These are phyloP conservation scores for Chlamydomonas reinhardtii DNA, from an alignment of 163 green algal species.

Conservation along the genomic window DNA sequence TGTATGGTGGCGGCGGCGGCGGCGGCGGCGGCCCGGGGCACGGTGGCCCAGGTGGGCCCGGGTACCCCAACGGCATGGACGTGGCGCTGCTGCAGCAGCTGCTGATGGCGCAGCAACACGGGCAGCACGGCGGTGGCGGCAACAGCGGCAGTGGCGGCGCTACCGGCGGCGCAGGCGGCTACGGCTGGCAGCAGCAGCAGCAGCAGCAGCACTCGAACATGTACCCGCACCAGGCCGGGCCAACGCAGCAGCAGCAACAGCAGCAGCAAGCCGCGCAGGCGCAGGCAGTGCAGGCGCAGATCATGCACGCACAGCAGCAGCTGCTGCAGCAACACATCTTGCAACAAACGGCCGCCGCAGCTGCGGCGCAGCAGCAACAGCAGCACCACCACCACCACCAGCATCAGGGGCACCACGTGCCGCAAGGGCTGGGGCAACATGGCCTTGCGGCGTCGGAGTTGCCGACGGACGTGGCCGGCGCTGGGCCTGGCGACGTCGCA, in stretches of 20 bases:
- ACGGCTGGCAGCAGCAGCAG: background rate
- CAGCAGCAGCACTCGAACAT: background rate
- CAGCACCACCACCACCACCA: background rate
- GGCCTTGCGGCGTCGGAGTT: too few relatives aligned
- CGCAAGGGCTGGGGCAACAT: slow-evolving; percentile 14
- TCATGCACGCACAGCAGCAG: slow-evolving; percentile 1
- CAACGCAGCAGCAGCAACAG: background rate
- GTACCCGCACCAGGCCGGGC: too few relatives aligned
- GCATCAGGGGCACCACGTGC: background rate
- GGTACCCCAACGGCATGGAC: background rate
- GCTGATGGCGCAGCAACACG: background rate
- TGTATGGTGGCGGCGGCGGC: background rate
- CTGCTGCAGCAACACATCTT: slow-evolving; percentile 13
- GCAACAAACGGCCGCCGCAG: slow-evolving; percentile 1
- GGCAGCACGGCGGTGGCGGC: background rate
- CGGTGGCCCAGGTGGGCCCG: background rate
- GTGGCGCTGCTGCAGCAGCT: slow-evolving; percentile 9
- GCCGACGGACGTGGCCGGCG: too few relatives aligned
- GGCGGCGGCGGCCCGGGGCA: background rate
- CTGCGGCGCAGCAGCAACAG: slow-evolving; percentile 4
- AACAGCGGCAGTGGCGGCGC: background rate
- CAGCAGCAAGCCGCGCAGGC: background rate
- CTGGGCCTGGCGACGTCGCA: too few relatives aligned
- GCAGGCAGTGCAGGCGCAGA: background rate
- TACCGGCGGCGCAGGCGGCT: too few relatives aligned